These are phyloP conservation scores for Ophiostoma himal-ulmi DNA, from an alignment of 2,329 filamentous ascomycete species.

Conservation along the genomic window DNA sequence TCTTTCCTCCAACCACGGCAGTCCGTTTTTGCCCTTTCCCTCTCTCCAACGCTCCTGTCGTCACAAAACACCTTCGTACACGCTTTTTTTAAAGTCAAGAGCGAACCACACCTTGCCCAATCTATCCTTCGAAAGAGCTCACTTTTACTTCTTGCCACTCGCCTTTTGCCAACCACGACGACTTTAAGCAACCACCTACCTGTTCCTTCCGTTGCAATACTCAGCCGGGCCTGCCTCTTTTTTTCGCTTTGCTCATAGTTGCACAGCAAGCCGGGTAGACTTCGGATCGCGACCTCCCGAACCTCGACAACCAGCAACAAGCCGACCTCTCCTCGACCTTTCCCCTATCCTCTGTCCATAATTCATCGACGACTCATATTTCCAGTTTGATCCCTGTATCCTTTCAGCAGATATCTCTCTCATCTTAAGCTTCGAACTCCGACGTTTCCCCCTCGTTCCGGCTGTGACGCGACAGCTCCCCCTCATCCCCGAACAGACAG, in stretches of 20 bases:
- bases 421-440: not conserved
- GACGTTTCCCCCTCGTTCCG: not conserved
- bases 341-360: not conserved
- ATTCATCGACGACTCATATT: not conserved
- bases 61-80: conserved; percentile 8
- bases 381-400: not conserved
- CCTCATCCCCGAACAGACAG: not conserved
- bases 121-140: not conserved
- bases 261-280: conserved; percentile 3
- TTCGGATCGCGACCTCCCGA: conserved; percentile 8
- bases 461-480: not conserved
- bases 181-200: not conserved
- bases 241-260: conserved; percentile 9
- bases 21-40: conserved; percentile 10
- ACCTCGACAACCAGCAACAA: not conserved
- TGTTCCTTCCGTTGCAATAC: not conserved
- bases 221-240: not conserved
- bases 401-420: not conserved
- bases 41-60: conserved; percentile 14
- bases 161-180: not conserved
- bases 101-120: conserved; percentile 10
- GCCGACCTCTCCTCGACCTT: not conserved
- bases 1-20: not conserved
- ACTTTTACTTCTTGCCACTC: not conserved
- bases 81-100: not conserved